Evolutionary conservation across 2,329 filamentous ascomycete species (phyloP), one percentile per base, ranked within the genome.

Genomic region (Calonectria multiphialidica): DNA sequence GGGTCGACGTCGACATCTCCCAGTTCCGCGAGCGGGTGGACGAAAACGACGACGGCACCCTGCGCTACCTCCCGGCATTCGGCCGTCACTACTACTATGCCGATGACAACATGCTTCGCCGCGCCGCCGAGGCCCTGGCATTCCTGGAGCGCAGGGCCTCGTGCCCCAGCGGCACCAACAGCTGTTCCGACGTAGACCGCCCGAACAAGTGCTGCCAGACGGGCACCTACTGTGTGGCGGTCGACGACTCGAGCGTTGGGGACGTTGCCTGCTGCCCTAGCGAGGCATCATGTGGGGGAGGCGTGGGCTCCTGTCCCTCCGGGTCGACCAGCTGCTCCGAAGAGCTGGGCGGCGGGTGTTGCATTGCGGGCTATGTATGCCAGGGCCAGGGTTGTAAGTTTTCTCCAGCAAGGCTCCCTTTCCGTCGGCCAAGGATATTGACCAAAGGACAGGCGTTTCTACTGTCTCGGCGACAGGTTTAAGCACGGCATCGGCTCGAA

Each of bases 201-300:
- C 90, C 93, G 1, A 90, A 95, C 82, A 93, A 92, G 82, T 97
- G 94, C 85, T 97, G 94, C 81, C 85, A 88, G 25, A 86, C 86
- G n/a, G 88, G 87, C 18, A 91, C 93, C 75, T 90, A 87, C 9
- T 97, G 94, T 80, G 91, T 93, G 57, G 82, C 84, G 28, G 90
- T 95, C 5, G 81, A 87, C 37, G 90, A 94, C 81, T 89, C 89
- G 7, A 89, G 88, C 0, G 85, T 92, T 33, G 93, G 93, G 9
- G 89, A 90, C 53, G 91, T 96, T 2, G 94, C 94, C 3, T 97
- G 94, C 82, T 97, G 94, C 83, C 93, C 93, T 0, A 80, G 86
- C 42, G 93, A 93, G 4, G 84, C 86, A 50, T 88, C 82, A 7
- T 96, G 94, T 81, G 88, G 88, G 4, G 92, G 93, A 12, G 84